These are phyloP conservation scores for Myxozyma neglecta DNA, from an alignment of 805 yeast genomes.

Conservation along the genomic window DNA sequence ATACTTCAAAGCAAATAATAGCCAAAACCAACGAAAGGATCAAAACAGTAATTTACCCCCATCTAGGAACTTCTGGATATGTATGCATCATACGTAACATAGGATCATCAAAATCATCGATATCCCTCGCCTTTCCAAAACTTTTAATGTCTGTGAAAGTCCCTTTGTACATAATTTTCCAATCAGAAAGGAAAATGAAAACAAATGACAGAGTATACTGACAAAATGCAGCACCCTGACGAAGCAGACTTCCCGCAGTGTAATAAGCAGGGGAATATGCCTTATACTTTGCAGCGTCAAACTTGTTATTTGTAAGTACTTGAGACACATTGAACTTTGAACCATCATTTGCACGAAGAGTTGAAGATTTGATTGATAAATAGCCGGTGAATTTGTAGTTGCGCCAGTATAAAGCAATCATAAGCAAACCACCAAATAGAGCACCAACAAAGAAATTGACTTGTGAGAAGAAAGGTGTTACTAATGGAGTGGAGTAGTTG, in stretches of 20 bases:
- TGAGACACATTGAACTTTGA: not conserved
- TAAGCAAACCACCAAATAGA: slow-evolving; percentile 44
- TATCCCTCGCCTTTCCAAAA: slow-evolving; percentile 49
- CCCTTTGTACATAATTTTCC: not conserved
- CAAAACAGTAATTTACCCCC: slow-evolving; percentile 57
- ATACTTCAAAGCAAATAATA: slow-evolving; percentile 43
- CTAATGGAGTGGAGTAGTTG: not conserved
- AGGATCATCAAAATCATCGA: slow-evolving; percentile 54
- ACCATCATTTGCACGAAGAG: not conserved
- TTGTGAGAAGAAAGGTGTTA: not conserved
- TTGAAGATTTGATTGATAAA: not conserved
- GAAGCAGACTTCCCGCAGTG: not conserved
- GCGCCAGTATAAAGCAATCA: slow-evolving; percentile 53
- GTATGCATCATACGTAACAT: slow-evolving; percentile 46
- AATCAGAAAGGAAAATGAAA: not conserved
- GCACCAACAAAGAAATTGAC: slow-evolving; percentile 9
- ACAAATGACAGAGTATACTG: not conserved
- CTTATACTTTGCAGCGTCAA: not conserved
- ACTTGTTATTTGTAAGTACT: not conserved
- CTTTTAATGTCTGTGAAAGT: slow-evolving; percentile 41
- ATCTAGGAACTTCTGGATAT: slow-evolving; percentile 61
- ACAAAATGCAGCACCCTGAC: not conserved
- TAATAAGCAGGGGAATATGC: not conserved
- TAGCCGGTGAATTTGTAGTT: slow-evolving; percentile 57
- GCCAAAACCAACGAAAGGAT: slow-evolving; percentile 50